phyloP scores from a whole-genome alignment of 139 green algal genomes.

The Klebsormidium nitens region DNA sequence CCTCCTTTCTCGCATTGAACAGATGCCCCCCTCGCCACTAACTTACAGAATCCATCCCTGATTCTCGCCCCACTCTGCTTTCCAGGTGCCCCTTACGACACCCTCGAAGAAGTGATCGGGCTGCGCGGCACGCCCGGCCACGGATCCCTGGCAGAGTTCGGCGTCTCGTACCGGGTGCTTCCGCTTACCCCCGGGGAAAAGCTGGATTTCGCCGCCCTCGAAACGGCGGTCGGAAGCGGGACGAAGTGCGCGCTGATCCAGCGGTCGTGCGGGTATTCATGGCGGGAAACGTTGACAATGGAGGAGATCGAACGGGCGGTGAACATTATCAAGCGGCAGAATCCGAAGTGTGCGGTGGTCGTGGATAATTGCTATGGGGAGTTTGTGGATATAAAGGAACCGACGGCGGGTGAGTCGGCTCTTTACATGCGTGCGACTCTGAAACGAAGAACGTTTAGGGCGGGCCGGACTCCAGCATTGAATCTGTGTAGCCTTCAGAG shows the following conservation, averaged over 20 bases:
- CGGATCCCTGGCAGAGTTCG: slow-evolving; percentile 80
- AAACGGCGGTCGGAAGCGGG: slow-evolving; percentile 49
- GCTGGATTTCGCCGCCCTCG: slow-evolving; percentile 68
- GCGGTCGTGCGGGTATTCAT: slow-evolving; percentile 89
- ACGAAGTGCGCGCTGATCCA: slow-evolving; percentile 80
- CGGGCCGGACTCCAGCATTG: too few species aligned
- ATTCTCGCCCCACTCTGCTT: too few species aligned
- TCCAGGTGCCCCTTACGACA: slow-evolving; percentile 79
- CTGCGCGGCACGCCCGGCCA: slow-evolving; percentile 56
- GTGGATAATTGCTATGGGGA: slow-evolving; percentile 99
- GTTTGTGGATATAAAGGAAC: slow-evolving; percentile 85
- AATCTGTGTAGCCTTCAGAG: too few species aligned
- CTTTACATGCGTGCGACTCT: too few species aligned
- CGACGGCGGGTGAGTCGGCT: slow-evolving; percentile 49
- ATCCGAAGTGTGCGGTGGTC: slow-evolving; percentile 57
- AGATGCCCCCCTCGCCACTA: too few species aligned
- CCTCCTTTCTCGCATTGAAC: too few species aligned
- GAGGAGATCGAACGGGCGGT: slow-evolving; percentile 57
- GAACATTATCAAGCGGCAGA: slow-evolving; percentile 33
- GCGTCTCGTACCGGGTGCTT: slow-evolving; percentile 75
- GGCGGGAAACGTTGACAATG: slow-evolving; percentile 76
- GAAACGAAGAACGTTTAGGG: too few species aligned
- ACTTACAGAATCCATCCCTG: too few species aligned
- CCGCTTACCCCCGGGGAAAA: slow-evolving; percentile 44
- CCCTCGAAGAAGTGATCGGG: slow-evolving; percentile 93